Percentiles rank a stretch among this genome's conserved stretches.
These are phyloP conservation scores for Jacaranda mimosifolia DNA, from an alignment of 257 asterid species.

Conservation along the genomic window DNA sequence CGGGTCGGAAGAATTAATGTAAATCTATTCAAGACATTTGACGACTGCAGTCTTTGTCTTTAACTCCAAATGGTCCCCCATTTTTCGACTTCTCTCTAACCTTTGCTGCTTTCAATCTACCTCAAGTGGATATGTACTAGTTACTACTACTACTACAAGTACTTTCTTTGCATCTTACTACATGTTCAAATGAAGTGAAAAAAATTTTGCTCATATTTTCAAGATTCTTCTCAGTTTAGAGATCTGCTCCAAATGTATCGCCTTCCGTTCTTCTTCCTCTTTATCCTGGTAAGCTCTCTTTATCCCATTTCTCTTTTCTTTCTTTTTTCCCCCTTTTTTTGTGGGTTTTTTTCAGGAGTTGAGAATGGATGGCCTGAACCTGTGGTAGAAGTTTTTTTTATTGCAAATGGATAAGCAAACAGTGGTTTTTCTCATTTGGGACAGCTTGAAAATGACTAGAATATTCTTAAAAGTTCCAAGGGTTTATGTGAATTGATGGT, in stretches of 20 bases:
- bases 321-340: not conserved
- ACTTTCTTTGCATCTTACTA: not conserved
- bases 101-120: not conserved
- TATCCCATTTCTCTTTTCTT: not conserved
- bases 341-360: not conserved
- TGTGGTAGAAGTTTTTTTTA: not conserved
- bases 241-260: conserved; percentile 32
- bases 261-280: conserved; percentile 14
- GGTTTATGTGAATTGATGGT: not conserved
- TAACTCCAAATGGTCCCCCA: not conserved
- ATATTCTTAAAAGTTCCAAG: not conserved
- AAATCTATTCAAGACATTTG: not conserved
- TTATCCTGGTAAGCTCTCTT: conserved; percentile 24
- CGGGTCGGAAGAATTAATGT: not conserved
- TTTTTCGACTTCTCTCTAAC: not conserved
- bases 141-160: not conserved
- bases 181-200: conserved; percentile 10
- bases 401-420: not conserved
- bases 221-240: conserved; percentile 15
- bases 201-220: conserved; percentile 13
- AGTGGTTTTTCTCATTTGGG: not conserved
- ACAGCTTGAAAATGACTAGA: conserved; percentile 9
- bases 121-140: not conserved
- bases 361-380: not conserved
- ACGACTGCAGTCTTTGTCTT: not conserved